Evolutionary conservation across 805 yeast genomes (phyloP).

Genomic region (Cyberlindnera mycetangii): DNA sequence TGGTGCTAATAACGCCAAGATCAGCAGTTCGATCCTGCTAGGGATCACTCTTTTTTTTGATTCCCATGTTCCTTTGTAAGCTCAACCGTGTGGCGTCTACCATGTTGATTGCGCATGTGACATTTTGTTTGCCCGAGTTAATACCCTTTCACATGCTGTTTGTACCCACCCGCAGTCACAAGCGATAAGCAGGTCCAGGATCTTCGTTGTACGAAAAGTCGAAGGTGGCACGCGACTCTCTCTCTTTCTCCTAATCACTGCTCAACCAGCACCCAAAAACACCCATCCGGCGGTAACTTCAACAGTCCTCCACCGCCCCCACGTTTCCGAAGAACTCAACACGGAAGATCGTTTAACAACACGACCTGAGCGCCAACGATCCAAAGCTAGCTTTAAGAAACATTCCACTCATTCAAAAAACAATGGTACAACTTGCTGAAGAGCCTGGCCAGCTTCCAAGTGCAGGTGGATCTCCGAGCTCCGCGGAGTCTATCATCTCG

Average conservation of each 20-base stretch:
- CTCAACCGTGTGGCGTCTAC: not conserved
- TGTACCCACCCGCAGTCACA: conserved; percentile 1
- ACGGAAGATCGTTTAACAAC: no score
- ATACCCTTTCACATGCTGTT: conserved; percentile 4
- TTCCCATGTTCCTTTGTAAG: not conserved
- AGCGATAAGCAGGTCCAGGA: not conserved
- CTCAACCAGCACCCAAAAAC: conserved; percentile 8
- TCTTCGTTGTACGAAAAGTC: not conserved
- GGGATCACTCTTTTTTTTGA: conserved; percentile 50
- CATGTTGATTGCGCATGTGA: conserved; percentile 6
- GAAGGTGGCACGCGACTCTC: conserved; percentile 1
- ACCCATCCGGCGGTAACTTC: conserved; percentile 4
- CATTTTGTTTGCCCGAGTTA: not conserved
- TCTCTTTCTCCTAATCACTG: not conserved
- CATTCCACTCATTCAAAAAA: not conserved
- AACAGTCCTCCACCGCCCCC: conserved; percentile 6
- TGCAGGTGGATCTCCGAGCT: not conserved
- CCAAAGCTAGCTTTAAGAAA: not conserved
- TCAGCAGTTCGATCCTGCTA: conserved; percentile 89
- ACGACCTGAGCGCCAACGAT: no score
- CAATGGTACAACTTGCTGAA: not conserved
- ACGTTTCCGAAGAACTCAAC: no score
- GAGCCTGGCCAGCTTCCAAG: not conserved
- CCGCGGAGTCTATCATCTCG: conserved; percentile 9
- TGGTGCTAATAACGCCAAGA: conserved; percentile 55